Conservation (phyloP, 2,329 filamentous ascomycete genomes). For the Aspergillus luchuensis region DNA sequence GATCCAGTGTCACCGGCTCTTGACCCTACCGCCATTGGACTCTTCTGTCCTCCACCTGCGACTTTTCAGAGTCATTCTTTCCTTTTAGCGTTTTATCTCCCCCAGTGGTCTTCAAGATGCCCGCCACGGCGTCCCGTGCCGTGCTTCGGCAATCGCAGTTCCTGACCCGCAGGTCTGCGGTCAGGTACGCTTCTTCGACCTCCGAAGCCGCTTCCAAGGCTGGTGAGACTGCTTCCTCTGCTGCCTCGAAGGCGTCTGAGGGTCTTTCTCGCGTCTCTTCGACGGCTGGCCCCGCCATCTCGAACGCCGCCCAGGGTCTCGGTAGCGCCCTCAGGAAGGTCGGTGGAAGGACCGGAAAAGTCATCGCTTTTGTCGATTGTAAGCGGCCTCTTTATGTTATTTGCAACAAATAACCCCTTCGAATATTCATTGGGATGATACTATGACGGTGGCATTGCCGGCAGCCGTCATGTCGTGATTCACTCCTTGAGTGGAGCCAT, state of each 20-base stretch:
- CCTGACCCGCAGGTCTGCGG: conserved; percentile 48
- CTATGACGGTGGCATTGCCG: background rate
- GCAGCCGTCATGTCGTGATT: background rate
- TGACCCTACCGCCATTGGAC: conserved; percentile 45
- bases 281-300: conserved; percentile 75
- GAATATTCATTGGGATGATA: background rate
- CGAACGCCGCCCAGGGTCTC: conserved; percentile 69
- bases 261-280: conserved; percentile 80
- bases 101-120: conserved; percentile 43
- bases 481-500: conserved; percentile 6
- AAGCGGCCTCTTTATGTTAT: conserved; percentile 45
- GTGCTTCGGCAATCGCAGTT: conserved; percentile 51
- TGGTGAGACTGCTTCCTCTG: conserved; percentile 45
- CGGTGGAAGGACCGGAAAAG: conserved; percentile 78
- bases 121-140: conserved; percentile 46
- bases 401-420: background rate
- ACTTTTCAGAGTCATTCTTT: conserved; percentile 32
- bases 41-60: conserved; percentile 34
- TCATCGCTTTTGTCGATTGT: conserved; percentile 85
- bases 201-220: conserved; percentile 50
- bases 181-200: conserved; percentile 52
- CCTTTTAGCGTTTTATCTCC: conserved; percentile 28
- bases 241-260: conserved; percentile 69
- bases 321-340: conserved; percentile 70
- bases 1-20: conserved; percentile 30